These are phyloP conservation scores for Halophytophthora polymorphica DNA, from an alignment of 352 stramenopile species.

Conservation along the genomic window DNA sequence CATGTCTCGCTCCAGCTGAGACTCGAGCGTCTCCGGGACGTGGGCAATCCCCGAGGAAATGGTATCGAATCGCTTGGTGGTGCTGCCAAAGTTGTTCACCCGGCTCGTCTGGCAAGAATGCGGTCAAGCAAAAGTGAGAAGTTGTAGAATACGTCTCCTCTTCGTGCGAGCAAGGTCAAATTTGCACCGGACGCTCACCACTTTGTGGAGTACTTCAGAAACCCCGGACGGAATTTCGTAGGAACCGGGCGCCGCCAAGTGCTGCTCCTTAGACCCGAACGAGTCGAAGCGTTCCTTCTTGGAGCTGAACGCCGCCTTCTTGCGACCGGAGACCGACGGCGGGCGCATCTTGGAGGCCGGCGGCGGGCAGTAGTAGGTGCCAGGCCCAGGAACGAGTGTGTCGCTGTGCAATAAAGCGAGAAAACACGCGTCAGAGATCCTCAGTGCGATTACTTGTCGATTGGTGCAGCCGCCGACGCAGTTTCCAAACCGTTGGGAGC, in stretches of 20 bases:
- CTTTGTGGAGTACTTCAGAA: slow-evolving; percentile 64
- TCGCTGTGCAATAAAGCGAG: slow-evolving; percentile 22
- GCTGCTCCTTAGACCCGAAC: slow-evolving; percentile 39
- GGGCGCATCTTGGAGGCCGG: slow-evolving; percentile 27
- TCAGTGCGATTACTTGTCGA: background rate
- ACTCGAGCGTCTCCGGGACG: slow-evolving; percentile 35
- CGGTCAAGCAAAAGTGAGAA: background rate
- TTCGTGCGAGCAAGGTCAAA: background rate
- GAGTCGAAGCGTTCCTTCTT: slow-evolving; percentile 72
- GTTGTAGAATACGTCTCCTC: background rate
- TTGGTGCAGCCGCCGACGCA: background rate
- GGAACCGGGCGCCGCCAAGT: slow-evolving; percentile 53
- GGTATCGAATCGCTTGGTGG: slow-evolving; percentile 71
- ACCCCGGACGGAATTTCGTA: slow-evolving; percentile 64
- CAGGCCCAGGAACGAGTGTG: slow-evolving; percentile 36
- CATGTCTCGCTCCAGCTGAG: slow-evolving; percentile 63
- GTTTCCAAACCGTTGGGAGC: slow-evolving; percentile 24
- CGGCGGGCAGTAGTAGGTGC: slow-evolving; percentile 56
- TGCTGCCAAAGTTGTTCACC: slow-evolving; percentile 68
- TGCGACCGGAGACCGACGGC: slow-evolving; percentile 22
- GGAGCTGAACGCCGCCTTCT: slow-evolving; percentile 60
- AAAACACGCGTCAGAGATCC: background rate
- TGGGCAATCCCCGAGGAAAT: slow-evolving; percentile 19
- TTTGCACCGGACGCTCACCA: slow-evolving; percentile 29
- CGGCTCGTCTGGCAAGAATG: slow-evolving; percentile 42